Percentiles rank a stretch among this genome's conserved stretches.
Conservation (phyloP, 2,329 filamentous ascomycete genomes). For the Verticillium albo-atrum region DNA sequence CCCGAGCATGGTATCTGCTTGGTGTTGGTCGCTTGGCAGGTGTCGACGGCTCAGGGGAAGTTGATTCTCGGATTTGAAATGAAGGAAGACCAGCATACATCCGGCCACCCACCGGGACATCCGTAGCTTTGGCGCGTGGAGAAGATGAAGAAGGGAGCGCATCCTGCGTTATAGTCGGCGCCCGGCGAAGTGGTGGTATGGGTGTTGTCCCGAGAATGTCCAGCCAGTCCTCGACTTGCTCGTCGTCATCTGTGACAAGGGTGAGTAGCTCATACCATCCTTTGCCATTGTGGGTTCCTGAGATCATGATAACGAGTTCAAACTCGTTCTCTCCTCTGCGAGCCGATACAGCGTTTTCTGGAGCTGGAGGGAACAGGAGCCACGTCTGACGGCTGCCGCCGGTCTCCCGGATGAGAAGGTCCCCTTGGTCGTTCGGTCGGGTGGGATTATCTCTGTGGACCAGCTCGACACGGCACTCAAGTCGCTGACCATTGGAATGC, state of each 20-base stretch:
- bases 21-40: slow-evolving; percentile 27
- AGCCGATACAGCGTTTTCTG: slow-evolving; percentile 69
- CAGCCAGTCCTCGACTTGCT: slow-evolving; percentile 81
- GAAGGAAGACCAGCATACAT: slow-evolving; percentile 2
- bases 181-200: slow-evolving; percentile 37
- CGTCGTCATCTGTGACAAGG: slow-evolving; percentile 71
- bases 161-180: slow-evolving; percentile 22
- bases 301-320: slow-evolving; percentile 83
- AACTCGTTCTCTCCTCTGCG: slow-evolving; percentile 65
- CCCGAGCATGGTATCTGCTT: slow-evolving; percentile 25
- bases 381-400: slow-evolving; percentile 68
- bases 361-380: slow-evolving; percentile 89
- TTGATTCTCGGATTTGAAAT: slow-evolving; percentile 9
- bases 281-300: slow-evolving; percentile 58
- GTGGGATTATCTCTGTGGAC: slow-evolving; percentile 76
- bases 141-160: slow-evolving; percentile 15
- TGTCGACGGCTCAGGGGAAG: slow-evolving; percentile 13
- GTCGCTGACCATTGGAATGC: slow-evolving; percentile 84
- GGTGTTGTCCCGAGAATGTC: slow-evolving; percentile 62
- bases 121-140: slow-evolving; percentile 2
- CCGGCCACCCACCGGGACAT: slow-evolving; percentile 11
- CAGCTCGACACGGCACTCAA: slow-evolving; percentile 86
- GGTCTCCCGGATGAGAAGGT: slow-evolving; percentile 91
- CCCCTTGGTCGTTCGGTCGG: slow-evolving; percentile 65
- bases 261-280: slow-evolving; percentile 84